Evolutionary conservation across 208 protist species (phyloP).

Genomic region (Leishmania tarentolae): DNA sequence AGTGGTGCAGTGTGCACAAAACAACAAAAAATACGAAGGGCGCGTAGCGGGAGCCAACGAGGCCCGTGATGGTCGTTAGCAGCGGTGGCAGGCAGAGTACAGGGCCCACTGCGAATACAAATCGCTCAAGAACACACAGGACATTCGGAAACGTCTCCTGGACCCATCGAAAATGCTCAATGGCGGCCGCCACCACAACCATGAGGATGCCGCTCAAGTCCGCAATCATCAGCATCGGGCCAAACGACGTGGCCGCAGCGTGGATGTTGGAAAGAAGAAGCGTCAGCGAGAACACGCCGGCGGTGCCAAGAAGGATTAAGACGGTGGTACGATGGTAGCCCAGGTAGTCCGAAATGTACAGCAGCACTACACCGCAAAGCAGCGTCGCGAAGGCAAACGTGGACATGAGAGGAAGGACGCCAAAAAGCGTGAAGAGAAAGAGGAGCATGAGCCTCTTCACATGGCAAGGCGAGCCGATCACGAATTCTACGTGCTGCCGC

Average conservation of each 20-base stretch:
- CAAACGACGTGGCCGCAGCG: constrained; percentile 50
- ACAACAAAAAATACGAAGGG: constrained; percentile 61
- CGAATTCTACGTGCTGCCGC: constrained; percentile 37
- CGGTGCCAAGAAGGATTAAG: constrained; percentile 49
- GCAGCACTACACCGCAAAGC: constrained; percentile 59
- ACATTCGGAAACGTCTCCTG: constrained; percentile 75
- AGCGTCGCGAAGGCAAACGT: constrained; percentile 61
- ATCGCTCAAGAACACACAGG: constrained; percentile 68
- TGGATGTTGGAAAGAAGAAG: constrained; percentile 81
- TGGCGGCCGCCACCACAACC: constrained; percentile 36
- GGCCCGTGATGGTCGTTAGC: constrained; percentile 60
- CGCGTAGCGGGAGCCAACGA: constrained; percentile 69
- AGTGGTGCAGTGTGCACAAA: constrained; percentile 65
- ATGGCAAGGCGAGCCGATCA: constrained; percentile 40
- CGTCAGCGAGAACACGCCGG: constrained; percentile 42
- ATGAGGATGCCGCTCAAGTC: constrained; percentile 49
- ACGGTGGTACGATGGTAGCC: constrained; percentile 64
- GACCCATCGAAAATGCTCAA: constrained; percentile 87
- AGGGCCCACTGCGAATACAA: constrained; percentile 62
- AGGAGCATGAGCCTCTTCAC: constrained; percentile 44
- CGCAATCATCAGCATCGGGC: constrained; percentile 68
- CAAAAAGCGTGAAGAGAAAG: constrained; percentile 62
- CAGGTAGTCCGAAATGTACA: constrained; percentile 84
- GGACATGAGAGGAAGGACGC: constrained; percentile 80
- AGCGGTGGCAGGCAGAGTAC: constrained; percentile 70